Conservation (phyloP, 2,329 filamentous ascomycete genomes). For the Trichoderma pleuroti region DNA sequence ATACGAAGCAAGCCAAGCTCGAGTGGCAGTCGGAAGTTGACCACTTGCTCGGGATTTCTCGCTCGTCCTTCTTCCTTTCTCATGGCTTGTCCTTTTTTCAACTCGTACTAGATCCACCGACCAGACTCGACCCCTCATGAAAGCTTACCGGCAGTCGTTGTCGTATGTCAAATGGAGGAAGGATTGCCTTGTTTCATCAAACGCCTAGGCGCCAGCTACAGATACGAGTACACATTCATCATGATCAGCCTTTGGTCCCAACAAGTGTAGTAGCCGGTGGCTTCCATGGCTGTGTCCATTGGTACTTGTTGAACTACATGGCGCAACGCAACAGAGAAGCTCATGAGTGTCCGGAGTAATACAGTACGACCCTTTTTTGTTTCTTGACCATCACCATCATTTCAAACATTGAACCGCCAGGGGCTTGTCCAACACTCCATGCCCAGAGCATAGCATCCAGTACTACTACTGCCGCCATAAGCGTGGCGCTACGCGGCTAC, state of each 20-base stretch:
- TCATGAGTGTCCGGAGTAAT: neutral
- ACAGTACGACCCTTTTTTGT: neutral
- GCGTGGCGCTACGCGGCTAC: neutral
- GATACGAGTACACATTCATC: neutral
- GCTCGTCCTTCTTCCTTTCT: neutral
- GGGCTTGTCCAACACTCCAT: neutral
- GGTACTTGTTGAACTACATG: neutral
- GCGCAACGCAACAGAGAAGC: neutral
- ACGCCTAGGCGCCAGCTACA: neutral
- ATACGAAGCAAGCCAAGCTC: neutral
- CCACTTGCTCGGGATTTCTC: too few relatives aligned
- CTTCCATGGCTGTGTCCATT: neutral
- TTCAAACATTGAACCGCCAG: neutral
- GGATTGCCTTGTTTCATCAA: neutral
- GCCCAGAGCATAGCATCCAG: neutral
- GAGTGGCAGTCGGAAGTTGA: neutral
- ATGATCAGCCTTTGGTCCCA: neutral
- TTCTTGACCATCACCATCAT: neutral
- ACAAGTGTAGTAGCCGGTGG: neutral
- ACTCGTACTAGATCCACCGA: neutral
- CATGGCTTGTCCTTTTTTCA: neutral
- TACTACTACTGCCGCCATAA: neutral
- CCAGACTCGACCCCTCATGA: neutral
- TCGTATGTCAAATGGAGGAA: neutral
- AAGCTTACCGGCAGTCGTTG: neutral